A percentile compares a stretch with the other conserved stretches of the same genome.
Evolutionary conservation across 2,329 filamentous ascomycete genomes (phyloP).

Genomic region (Cadophora sp.): DNA sequence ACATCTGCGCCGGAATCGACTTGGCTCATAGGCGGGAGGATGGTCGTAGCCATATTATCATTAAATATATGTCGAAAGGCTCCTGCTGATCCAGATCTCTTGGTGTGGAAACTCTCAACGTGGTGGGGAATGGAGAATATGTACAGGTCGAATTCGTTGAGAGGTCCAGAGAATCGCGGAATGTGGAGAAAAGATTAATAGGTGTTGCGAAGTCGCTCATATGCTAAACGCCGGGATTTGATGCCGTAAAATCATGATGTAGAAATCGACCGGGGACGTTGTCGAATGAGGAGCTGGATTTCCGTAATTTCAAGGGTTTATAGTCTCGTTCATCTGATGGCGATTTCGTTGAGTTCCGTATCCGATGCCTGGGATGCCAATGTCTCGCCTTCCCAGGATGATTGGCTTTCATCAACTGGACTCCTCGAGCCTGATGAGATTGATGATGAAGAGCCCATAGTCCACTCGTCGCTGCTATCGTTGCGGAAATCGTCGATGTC

Average conservation of each 20-base stretch:
- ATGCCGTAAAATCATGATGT: slow-evolving; percentile 43
- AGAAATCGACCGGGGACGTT: slow-evolving; percentile 34
- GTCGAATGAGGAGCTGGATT: slow-evolving; percentile 26
- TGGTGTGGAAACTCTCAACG: slow-evolving; percentile 28
- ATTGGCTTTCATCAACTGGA: slow-evolving; percentile 60
- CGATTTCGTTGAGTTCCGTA: slow-evolving; percentile 42
- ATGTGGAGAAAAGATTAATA: slow-evolving; percentile 31
- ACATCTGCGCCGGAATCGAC: slow-evolving; percentile 14
- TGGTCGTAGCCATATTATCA: slow-evolving; percentile 35
- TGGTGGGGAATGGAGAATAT: slow-evolving; percentile 33
- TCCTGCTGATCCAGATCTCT: slow-evolving; percentile 21
- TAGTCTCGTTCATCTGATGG: slow-evolving; percentile 35
- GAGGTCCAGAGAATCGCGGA: slow-evolving; percentile 28
- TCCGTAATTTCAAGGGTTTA: slow-evolving; percentile 17
- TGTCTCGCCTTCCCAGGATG: slow-evolving; percentile 63
- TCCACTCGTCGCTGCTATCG: slow-evolving; percentile 85
- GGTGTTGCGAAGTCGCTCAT: slow-evolving; percentile 39
- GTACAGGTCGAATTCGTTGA: slow-evolving; percentile 37
- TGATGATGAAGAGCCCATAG: slow-evolving; percentile 78
- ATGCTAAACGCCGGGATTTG: slow-evolving; percentile 44
- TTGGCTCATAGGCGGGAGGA: slow-evolving; percentile 11
- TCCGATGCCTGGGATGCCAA: slow-evolving; percentile 47
- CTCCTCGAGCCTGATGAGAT: slow-evolving; percentile 45
- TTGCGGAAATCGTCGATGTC: slow-evolving; percentile 39
- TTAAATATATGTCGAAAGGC: slow-evolving; percentile 37